These are phyloP conservation scores for Taphrina deformans DNA, from an alignment of 1,139 yeast genomes.

Conservation along the genomic window DNA sequence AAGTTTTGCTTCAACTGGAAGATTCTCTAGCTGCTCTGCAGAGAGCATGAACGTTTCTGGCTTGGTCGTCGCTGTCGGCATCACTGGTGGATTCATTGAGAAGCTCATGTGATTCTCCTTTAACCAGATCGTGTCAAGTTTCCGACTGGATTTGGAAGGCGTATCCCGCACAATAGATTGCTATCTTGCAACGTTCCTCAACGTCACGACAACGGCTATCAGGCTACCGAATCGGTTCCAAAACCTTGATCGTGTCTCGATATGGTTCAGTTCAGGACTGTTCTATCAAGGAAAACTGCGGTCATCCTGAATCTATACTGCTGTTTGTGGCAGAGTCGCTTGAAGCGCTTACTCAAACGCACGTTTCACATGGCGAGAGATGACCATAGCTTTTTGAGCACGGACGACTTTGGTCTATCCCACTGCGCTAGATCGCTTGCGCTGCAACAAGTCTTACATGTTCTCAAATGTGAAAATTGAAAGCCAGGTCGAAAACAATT, in stretches of 20 bases:
- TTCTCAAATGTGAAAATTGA: no score
- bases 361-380: slow-evolving; percentile 7
- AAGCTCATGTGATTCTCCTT: slow-evolving; percentile 9
- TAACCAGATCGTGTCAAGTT: background rate
- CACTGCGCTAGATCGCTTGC: no score
- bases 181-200: background rate
- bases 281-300: background rate
- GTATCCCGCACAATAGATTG: slow-evolving; percentile 9
- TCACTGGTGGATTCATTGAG: slow-evolving; percentile 2
- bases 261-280: background rate
- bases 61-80: slow-evolving; percentile 16
- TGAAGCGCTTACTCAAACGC: slow-evolving; percentile 1
- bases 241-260: background rate
- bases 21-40: slow-evolving; percentile 16
- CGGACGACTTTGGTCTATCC: no score
- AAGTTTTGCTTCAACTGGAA: slow-evolving; percentile 23
- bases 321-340: background rate
- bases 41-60: slow-evolving; percentile 30
- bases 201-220: background rate
- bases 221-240: background rate
- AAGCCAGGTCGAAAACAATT: no score
- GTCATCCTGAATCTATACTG: background rate
- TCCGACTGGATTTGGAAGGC: background rate
- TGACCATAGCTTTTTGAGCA: slow-evolving; percentile 3
- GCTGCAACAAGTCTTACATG: no score